A percentile compares a stretch with the other conserved stretches of the same genome.
phyloP scores from a whole-genome alignment of 352 stramenopile species.

The Globisporangium ultimum region DNA sequence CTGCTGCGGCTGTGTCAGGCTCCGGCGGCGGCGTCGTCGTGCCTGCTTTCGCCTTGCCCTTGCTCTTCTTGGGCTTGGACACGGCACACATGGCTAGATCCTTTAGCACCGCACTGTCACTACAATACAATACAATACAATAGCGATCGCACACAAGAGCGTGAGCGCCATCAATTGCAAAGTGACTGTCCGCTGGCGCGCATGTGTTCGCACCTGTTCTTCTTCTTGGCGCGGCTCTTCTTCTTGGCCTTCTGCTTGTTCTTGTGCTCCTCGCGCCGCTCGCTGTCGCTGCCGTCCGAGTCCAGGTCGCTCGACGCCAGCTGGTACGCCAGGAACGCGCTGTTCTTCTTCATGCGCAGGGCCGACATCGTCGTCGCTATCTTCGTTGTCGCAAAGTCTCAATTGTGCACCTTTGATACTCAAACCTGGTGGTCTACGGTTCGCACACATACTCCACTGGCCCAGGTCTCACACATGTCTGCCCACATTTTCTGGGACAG shows the following conservation, averaged over 20 bases:
- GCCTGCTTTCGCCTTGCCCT: constrained; percentile 36
- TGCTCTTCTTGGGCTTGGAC: constrained; percentile 65
- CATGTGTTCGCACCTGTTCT: constrained; percentile 37
- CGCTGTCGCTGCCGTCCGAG: constrained; percentile 52
- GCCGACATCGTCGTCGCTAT: not conserved
- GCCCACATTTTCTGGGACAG: not conserved
- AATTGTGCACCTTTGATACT: not conserved
- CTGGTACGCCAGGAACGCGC: constrained; percentile 67
- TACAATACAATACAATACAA: constrained; percentile 15
- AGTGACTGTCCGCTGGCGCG: not conserved
- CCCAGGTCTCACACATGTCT: not conserved
- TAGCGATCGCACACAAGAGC: not conserved
- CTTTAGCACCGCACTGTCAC: constrained; percentile 64
- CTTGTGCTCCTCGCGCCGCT: constrained; percentile 50
- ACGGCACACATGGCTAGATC: constrained; percentile 66
- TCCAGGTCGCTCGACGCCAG: constrained; percentile 35
- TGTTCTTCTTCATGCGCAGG: constrained; percentile 42
- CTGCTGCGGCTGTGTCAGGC: constrained; percentile 3
- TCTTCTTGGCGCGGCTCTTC: constrained; percentile 76
- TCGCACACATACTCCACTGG: not conserved
- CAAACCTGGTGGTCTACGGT: not conserved
- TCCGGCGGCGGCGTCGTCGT: constrained; percentile 3
- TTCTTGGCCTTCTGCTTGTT: constrained; percentile 69
- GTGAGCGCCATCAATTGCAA: not conserved
- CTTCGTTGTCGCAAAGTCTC: not conserved